phyloP scores from a whole-genome alignment of 345 rosid genomes.

The Camelina laxa region DNA sequence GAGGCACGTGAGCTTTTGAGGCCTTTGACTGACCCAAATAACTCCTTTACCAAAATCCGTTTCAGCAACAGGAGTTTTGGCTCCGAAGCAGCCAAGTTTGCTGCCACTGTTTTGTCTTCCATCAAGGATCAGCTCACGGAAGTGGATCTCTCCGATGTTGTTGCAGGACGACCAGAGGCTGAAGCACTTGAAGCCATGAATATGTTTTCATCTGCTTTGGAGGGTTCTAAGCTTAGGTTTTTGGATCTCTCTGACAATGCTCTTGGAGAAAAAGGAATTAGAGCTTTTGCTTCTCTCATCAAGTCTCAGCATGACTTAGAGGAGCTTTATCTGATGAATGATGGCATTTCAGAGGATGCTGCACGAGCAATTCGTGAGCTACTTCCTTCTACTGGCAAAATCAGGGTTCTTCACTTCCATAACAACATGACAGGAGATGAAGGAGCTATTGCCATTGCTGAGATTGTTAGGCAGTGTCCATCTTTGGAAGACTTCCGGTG shows the following conservation, averaged over 20 bases:
- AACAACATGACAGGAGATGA: slow-evolving; percentile 94
- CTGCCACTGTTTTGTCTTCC: slow-evolving; percentile 61
- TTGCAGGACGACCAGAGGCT: slow-evolving; percentile 85
- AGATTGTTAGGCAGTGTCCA: slow-evolving; percentile 62
- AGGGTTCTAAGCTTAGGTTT: slow-evolving; percentile 64
- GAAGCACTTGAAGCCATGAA: slow-evolving; percentile 88
- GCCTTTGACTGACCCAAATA: slow-evolving; percentile 61
- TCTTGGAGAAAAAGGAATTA: slow-evolving; percentile 90
- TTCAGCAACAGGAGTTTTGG: slow-evolving; percentile 92
- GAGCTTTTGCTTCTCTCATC: slow-evolving; percentile 76
- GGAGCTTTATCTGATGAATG: slow-evolving; percentile 87
- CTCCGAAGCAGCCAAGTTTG: slow-evolving; percentile 75
- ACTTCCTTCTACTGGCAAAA: slow-evolving; percentile 75
- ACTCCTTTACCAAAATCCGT: slow-evolving; percentile 65
- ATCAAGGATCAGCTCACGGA: slow-evolving; percentile 76
- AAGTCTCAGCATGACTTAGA: slow-evolving; percentile 71
- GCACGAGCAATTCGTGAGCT: slow-evolving; percentile 80
- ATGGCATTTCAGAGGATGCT: slow-evolving; percentile 92
- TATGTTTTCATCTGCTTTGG: slow-evolving; percentile 75
- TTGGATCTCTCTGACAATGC: slow-evolving; percentile 93
- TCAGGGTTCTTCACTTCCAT: slow-evolving; percentile 80
- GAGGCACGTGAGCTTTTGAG: slow-evolving; percentile 73
- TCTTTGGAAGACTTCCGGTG: slow-evolving; percentile 77
- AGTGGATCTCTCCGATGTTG: slow-evolving; percentile 83
- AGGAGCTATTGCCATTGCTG: slow-evolving; percentile 78